Conservation (phyloP, 1,139 yeast genomes). For the Blastobotrys apis region DNA sequence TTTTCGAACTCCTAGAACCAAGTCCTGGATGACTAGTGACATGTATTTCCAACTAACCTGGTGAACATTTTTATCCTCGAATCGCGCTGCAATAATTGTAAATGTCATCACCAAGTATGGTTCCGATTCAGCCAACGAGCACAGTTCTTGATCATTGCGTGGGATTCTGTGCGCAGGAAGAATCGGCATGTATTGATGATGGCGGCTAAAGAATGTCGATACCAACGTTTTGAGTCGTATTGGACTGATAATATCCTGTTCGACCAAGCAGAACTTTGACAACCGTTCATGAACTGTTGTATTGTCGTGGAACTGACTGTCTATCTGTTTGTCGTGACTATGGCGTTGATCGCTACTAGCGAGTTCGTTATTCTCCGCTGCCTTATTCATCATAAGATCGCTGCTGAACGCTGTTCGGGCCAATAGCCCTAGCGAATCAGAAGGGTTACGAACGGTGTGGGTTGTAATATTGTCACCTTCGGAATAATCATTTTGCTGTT, state of each 20-base stretch:
- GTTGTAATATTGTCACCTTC: not conserved
- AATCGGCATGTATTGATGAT: conserved; percentile 23
- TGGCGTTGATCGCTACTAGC: not conserved
- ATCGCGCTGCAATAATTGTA: conserved; percentile 21
- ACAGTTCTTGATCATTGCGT: conserved; percentile 18
- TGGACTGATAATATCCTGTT: conserved; percentile 14
- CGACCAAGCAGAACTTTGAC: conserved; percentile 5
- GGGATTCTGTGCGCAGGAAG: conserved; percentile 20
- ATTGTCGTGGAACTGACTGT: not conserved
- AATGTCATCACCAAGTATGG: conserved; percentile 21
- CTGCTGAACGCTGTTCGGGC: not conserved
- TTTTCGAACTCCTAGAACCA: conserved; percentile 14
- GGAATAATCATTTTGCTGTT: too few relatives aligned
- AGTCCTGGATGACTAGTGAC: conserved; percentile 17
- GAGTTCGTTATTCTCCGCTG: not conserved
- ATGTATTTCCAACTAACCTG: conserved; percentile 21
- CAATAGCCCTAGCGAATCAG: conserved; percentile 1
- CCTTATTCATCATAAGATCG: too few relatives aligned
- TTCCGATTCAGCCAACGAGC: conserved; percentile 19
- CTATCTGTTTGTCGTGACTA: not conserved
- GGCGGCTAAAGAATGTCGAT: conserved; percentile 21
- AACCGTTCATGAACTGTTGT: not conserved
- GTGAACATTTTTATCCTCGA: conserved; percentile 18
- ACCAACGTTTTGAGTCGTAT: conserved; percentile 15
- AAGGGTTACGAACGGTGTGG: not conserved